phyloP scores from a whole-genome alignment of 306 rosid genomes.

The Prinsepia uniflora region DNA sequence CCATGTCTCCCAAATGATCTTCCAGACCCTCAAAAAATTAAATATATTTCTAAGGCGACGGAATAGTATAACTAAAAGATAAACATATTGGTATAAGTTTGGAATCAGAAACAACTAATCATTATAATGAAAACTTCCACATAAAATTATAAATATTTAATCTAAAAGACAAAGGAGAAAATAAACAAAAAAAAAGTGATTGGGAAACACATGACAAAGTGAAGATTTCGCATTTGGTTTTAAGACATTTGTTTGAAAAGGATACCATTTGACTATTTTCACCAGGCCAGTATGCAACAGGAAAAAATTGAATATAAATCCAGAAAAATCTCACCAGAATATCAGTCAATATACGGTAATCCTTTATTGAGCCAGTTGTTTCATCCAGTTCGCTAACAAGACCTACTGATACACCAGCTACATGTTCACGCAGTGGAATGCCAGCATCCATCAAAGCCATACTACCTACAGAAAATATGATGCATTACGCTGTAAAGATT shows the following conservation, averaged over 20 bases:
- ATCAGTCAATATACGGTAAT: slow-evolving; percentile 90
- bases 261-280: slow-evolving; percentile 8
- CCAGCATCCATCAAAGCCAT: slow-evolving; percentile 99
- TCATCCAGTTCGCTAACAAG: slow-evolving; percentile 84
- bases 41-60: slow-evolving; percentile 1
- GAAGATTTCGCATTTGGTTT: neutral
- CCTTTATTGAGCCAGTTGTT: slow-evolving; percentile 59
- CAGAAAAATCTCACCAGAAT: slow-evolving; percentile 63
- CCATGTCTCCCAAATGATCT: slow-evolving; percentile 98
- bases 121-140: neutral
- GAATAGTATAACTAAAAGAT: neutral
- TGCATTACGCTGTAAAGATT: slow-evolving; percentile 11
- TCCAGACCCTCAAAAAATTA: slow-evolving; percentile 70
- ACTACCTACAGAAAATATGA: slow-evolving; percentile 54
- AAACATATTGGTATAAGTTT: neutral
- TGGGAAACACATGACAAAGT: neutral
- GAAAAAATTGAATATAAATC: slow-evolving; percentile 17
- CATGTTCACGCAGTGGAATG: slow-evolving; percentile 75
- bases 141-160: neutral
- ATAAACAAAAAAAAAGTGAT: neutral
- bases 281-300: slow-evolving; percentile 17
- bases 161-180: neutral
- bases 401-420: slow-evolving; percentile 96
- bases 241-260: slow-evolving; percentile 2
- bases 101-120: slow-evolving; percentile 2